These are phyloP conservation scores for Arthrinium phaeospermum DNA, from an alignment of 2,329 filamentous ascomycete genomes.

Conservation along the genomic window DNA sequence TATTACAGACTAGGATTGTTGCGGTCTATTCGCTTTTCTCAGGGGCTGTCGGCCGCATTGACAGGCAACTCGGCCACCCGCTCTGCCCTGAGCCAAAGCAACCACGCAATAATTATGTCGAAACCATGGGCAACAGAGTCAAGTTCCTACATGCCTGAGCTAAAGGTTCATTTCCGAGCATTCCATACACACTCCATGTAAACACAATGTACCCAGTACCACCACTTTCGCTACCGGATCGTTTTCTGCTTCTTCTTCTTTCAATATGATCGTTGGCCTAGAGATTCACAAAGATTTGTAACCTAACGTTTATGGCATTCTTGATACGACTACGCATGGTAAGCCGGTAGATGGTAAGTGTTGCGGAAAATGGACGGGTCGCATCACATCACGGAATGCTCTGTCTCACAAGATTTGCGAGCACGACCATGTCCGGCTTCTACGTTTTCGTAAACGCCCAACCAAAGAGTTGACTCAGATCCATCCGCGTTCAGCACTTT, in stretches of 20 bases:
- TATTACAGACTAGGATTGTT: no score
- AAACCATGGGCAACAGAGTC: neutral
- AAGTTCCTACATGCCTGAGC: neutral
- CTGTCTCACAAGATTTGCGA: neutral
- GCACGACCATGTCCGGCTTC: neutral
- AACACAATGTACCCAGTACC: no score
- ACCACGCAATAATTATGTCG: neutral
- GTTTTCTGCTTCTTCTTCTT: no score
- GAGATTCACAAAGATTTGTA: neutral
- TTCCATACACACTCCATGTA: neutral
- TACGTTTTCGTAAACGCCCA: neutral
- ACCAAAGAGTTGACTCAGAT: slow-evolving; percentile 2
- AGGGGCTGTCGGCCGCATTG: no score
- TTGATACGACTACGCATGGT: neutral
- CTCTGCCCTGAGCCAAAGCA: no score
- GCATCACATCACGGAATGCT: neutral
- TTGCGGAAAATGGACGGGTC: neutral
- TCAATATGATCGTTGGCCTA: no score
- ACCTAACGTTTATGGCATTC: neutral
- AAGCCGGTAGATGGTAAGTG: neutral
- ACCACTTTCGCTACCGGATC: no score
- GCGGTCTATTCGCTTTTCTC: no score
- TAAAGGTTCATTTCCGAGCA: neutral
- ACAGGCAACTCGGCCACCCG: no score
- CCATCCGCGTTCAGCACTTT: neutral